Conservation (phyloP, 1,139 yeast species). For the Candida pseudoviswanathii region DNA sequence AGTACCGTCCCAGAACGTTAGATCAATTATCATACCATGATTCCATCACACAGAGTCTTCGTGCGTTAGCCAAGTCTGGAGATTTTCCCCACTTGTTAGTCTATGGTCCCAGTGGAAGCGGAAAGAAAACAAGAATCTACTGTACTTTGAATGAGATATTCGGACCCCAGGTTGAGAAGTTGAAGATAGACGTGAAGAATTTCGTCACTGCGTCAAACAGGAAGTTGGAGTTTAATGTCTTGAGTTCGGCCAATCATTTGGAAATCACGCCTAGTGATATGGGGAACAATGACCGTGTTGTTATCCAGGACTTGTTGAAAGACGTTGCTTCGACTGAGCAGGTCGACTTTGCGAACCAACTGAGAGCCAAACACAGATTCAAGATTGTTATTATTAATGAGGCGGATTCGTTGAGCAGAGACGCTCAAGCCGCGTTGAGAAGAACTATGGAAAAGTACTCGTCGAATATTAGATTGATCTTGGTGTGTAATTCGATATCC, state of each 20-base stretch:
- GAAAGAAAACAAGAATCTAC: constrained; percentile 91
- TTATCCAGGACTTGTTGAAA: constrained; percentile 88
- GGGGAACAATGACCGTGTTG: constrained; percentile 94
- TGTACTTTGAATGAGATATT: constrained; percentile 78
- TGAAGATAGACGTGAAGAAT: constrained; percentile 88
- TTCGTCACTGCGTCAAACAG: constrained; percentile 72
- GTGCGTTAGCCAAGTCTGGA: constrained; percentile 68
- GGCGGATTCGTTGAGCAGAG: constrained; percentile 89
- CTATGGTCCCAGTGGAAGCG: constrained; percentile 97
- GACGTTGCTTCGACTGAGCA: constrained; percentile 96
- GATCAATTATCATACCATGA: constrained; percentile 67
- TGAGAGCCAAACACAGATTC: constrained; percentile 63
- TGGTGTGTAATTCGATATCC: constrained; percentile 87
- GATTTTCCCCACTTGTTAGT: constrained; percentile 92
- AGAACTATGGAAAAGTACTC: constrained; percentile 98
- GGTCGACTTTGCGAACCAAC: constrained; percentile 64
- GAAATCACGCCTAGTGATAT: constrained; percentile 97
- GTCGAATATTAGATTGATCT: constrained; percentile 76
- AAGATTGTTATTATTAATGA: constrained; percentile 93
- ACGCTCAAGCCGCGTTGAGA: constrained; percentile 96
- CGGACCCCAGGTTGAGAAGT: constrained; percentile 77
- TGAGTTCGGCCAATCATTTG: constrained; percentile 85
- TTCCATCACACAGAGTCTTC: constrained; percentile 62
- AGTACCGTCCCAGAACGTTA: constrained; percentile 77
- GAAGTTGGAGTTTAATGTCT: constrained; percentile 87